phyloP scores from a whole-genome alignment of 164 flowering plant species.

The Buxus sempervirens region DNA sequence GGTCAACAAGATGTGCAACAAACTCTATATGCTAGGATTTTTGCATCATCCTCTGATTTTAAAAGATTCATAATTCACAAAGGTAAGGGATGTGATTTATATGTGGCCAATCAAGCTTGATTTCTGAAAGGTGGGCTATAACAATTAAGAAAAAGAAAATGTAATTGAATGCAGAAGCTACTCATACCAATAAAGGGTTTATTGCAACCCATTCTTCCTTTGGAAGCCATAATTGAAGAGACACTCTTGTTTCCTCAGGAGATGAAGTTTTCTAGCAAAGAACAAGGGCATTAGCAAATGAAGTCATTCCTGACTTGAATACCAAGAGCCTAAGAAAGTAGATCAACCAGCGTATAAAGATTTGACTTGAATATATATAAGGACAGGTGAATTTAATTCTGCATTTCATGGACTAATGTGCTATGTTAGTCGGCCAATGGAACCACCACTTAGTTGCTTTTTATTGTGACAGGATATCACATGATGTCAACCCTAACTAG shows the following conservation, averaged over 20 bases:
- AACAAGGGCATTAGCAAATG: slow-evolving; percentile 8
- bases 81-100: no score
- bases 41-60: no score
- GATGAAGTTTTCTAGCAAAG: slow-evolving; percentile 60
- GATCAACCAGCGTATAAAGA: not conserved
- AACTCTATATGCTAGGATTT: no score
- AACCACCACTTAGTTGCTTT: no score
- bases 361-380: not conserved
- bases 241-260: slow-evolving; percentile 89
- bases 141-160: not conserved
- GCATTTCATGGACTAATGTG: not conserved
- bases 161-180: not conserved
- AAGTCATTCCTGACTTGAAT: not conserved
- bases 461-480: no score
- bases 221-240: slow-evolving; percentile 90
- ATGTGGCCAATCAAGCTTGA: no score
- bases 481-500: no score
- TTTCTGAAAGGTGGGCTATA: no score
- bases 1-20: no score
- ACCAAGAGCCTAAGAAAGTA: not conserved
- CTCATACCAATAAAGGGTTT: slow-evolving; percentile 85
- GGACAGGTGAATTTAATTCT: not conserved
- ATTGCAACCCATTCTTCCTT: slow-evolving; percentile 95
- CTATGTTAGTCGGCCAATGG: no score
- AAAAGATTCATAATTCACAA: no score